Percentiles rank a stretch among this genome's conserved stretches.
phyloP scores from a whole-genome alignment of 2,329 filamentous ascomycete genomes.

The Coleophoma eucalyptorum region DNA sequence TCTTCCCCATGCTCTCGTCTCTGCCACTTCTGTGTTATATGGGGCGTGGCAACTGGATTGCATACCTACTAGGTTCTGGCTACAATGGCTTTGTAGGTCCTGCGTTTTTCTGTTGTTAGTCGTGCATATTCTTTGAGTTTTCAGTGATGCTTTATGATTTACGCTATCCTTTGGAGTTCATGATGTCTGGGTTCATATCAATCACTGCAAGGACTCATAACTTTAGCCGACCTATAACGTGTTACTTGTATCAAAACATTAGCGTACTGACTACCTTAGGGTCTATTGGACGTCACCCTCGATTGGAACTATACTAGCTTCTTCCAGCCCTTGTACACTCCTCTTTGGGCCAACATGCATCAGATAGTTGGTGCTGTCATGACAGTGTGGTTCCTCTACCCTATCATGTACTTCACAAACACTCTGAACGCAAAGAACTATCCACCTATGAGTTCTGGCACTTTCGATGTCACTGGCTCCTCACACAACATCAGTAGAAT shows the following conservation, averaged over 20 bases:
- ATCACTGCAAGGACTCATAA: no score
- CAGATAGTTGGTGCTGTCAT: constrained; percentile 47
- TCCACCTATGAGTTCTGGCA: constrained; percentile 65
- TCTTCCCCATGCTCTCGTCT: constrained; percentile 24
- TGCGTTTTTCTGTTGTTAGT: no score
- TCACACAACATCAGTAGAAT: constrained; percentile 24
- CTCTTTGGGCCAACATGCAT: constrained; percentile 71
- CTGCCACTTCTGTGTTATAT: constrained; percentile 18
- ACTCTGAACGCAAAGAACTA: constrained; percentile 24
- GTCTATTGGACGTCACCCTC: constrained; percentile 22
- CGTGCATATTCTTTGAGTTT: background rate
- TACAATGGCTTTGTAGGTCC: constrained; percentile 25
- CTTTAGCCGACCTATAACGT: no score
- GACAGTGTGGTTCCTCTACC: constrained; percentile 7
- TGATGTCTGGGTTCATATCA: no score
- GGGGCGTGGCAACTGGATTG: constrained; percentile 25
- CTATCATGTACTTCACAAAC: constrained; percentile 8
- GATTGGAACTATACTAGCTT: constrained; percentile 14
- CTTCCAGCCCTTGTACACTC: constrained; percentile 52
- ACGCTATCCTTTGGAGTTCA: no score
- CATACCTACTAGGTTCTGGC: constrained; percentile 25
- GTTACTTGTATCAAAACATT: no score
- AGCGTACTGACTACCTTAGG: background rate
- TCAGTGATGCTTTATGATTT: no score
- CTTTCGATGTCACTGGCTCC: constrained; percentile 41